Evolutionary conservation across 129 eudicot genomes (phyloP), one percentile per base, ranked within the genome.

Genomic region (Calendula officinalis): DNA sequence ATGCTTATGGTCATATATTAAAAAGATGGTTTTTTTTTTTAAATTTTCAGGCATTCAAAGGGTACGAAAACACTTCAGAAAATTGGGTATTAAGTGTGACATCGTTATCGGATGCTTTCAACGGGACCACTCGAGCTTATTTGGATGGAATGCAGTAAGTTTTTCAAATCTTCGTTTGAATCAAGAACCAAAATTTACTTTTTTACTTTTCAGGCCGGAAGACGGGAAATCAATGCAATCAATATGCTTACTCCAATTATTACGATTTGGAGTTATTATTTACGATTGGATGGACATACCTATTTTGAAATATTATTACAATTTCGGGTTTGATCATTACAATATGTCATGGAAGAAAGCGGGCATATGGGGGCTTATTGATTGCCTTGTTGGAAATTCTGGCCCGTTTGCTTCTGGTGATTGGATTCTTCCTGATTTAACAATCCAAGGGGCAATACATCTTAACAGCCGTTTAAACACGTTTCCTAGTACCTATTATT

Each of bases 101-200:
- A 14, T 72, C 96, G 36, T 80, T 92, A 74, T 92, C 99, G 17
- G 96, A 96, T 32, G 99, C 99, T 2, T 77, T 92, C 64, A 92
- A 92, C 60, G 99, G 96, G 47, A 92, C 99, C 15, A 88, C 99
- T 67, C 83, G 99, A 56, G 68, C 92, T 17, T 88, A 88, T 75
- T 75, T 88, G 50, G 99, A 92, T 64, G 99, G 99, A 70, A 81
- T 92, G 95, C 95, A 83, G 96, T 88, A 83, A 86, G 95, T 81
- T 77, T 30, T 22, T 22, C 30, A 2, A 12, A 35, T 71, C 6
- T 72, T 5, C 51, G 38, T 5, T 57, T 43, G 2, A 22, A 22
- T 22, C 30, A 22, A 0, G 30, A 22, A 33, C 10, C 8, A 13
- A 60, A 49, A 13, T 48, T 30, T 4, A n/a, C 14, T 57, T 17